Percentiles rank a stretch among this genome's conserved stretches.
These are phyloP conservation scores for Boletus barrowsii DNA, from an alignment of 768 basidiomycete genomes.

Conservation along the genomic window DNA sequence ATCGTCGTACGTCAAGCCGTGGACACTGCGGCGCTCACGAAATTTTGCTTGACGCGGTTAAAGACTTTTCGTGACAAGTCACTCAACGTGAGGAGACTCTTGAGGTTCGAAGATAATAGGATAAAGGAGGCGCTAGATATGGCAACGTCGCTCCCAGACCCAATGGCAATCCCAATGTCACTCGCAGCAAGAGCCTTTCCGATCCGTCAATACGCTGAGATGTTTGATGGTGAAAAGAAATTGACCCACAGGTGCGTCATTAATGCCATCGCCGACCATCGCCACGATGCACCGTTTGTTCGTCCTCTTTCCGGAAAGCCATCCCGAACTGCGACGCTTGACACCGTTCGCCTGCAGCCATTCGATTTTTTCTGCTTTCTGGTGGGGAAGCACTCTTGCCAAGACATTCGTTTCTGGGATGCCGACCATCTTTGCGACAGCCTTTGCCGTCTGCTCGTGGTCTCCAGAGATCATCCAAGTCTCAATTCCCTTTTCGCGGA, in stretches of 20 bases:
- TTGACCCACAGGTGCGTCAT: conserved; percentile 50
- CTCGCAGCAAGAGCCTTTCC: conserved; percentile 50
- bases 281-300: conserved; percentile 47
- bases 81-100: conserved; percentile 54
- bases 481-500: conserved; percentile 52
- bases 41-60: conserved; percentile 70
- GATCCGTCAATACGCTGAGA: conserved; percentile 4
- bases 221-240: background rate
- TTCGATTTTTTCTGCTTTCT: conserved; percentile 67
- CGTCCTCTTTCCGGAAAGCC: conserved; percentile 20
- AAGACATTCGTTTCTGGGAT: conserved; percentile 66
- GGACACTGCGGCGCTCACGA: conserved; percentile 42
- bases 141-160: conserved; percentile 71
- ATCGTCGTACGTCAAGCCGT: background rate
- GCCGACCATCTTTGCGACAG: conserved; percentile 66
- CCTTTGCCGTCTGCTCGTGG: conserved; percentile 61
- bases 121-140: conserved; percentile 80
- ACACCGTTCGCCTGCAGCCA: conserved; percentile 47
- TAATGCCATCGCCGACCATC: conserved; percentile 62
- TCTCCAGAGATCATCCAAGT: conserved; percentile 88
- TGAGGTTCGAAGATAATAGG: conserved; percentile 65
- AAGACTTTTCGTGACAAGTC: conserved; percentile 65
- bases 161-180: conserved; percentile 60
- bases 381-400: conserved; percentile 80
- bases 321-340: conserved; percentile 34